These are phyloP conservation scores for Didymella pomorum DNA, from an alignment of 2,329 filamentous ascomycete genomes.

Conservation along the genomic window DNA sequence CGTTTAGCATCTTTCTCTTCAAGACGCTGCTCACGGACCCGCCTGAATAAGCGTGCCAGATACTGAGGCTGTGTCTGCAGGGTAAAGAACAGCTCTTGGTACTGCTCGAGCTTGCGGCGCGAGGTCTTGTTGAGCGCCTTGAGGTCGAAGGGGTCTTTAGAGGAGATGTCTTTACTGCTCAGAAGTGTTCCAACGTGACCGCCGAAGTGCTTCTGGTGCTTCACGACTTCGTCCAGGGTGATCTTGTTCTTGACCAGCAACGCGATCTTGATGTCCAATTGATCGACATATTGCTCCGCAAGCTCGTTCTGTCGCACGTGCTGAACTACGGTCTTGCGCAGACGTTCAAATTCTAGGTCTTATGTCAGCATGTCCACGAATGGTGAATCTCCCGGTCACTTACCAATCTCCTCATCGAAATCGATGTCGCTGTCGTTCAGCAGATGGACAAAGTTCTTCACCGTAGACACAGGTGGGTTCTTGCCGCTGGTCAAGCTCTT, in stretches of 20 bases:
- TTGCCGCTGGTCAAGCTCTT: constrained; percentile 96
- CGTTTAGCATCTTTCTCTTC: constrained; percentile 92
- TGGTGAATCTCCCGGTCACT: constrained; percentile 12
- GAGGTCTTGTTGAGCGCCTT: constrained; percentile 98
- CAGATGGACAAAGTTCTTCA: constrained; percentile 97
- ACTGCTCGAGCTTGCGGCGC: constrained; percentile 91
- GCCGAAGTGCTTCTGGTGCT: constrained; percentile 95
- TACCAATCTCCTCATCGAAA: constrained; percentile 90
- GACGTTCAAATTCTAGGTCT: constrained; percentile 79
- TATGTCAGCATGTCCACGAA: constrained; percentile 26
- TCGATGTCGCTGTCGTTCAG: constrained; percentile 98
- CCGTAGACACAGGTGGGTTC: constrained; percentile 93
- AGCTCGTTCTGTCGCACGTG: constrained; percentile 97
- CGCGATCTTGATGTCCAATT: constrained; percentile 98
- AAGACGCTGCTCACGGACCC: constrained; percentile 81
- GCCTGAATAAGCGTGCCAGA: constrained; percentile 84
- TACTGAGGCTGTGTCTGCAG: constrained; percentile 97
- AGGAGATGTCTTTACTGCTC: constrained; percentile 86
- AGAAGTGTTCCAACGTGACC: constrained; percentile 85
- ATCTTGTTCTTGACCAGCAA: constrained; percentile 99
- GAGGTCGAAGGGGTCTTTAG: constrained; percentile 91
- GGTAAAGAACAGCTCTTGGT: constrained; percentile 97
- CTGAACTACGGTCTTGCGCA: constrained; percentile 95
- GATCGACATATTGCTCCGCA: constrained; percentile 96
- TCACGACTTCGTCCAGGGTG: constrained; percentile 95